phyloP scores from a whole-genome alignment of 2,329 filamentous ascomycete species.

The Thelonectria blattea region DNA sequence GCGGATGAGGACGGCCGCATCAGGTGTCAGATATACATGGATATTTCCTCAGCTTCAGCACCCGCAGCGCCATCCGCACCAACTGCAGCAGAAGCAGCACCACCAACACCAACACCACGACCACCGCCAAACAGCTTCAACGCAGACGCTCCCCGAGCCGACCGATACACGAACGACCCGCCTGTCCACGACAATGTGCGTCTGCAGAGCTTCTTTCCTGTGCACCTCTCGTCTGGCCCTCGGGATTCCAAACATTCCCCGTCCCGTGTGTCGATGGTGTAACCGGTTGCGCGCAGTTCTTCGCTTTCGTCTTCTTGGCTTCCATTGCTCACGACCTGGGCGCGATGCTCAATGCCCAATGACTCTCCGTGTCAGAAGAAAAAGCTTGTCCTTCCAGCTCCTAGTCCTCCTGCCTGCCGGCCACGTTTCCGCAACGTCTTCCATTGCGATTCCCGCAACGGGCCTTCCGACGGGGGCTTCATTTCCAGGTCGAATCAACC shows the following conservation, averaged over 20 bases:
- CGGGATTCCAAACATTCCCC: constrained; percentile 1
- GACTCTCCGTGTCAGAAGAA: constrained; percentile 2
- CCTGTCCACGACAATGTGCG: neutral
- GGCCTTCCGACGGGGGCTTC: constrained; percentile 25
- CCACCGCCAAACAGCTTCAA: no score
- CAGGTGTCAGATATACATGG: neutral
- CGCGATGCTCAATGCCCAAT: constrained; percentile 3
- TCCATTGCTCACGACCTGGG: neutral
- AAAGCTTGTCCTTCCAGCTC: constrained; percentile 12
- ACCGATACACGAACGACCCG: neutral
- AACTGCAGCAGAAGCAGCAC: neutral
- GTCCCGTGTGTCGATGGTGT: constrained; percentile 30
- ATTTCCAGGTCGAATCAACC: constrained; percentile 28
- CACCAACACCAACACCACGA: neutral
- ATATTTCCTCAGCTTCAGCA: no score
- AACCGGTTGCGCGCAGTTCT: constrained; percentile 3
- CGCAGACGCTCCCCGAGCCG: neutral
- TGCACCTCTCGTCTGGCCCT: constrained; percentile 4
- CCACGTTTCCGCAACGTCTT: constrained; percentile 9
- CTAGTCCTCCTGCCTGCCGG: neutral
- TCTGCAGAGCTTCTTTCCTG: neutral
- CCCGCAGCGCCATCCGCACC: no score
- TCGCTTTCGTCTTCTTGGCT: neutral
- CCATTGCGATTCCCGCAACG: constrained; percentile 5
- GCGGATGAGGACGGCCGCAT: neutral